Percentiles rank a stretch among this genome's conserved stretches.
phyloP scores from a whole-genome alignment of 2,329 filamentous ascomycete species.

The Monosporascus sp. region DNA sequence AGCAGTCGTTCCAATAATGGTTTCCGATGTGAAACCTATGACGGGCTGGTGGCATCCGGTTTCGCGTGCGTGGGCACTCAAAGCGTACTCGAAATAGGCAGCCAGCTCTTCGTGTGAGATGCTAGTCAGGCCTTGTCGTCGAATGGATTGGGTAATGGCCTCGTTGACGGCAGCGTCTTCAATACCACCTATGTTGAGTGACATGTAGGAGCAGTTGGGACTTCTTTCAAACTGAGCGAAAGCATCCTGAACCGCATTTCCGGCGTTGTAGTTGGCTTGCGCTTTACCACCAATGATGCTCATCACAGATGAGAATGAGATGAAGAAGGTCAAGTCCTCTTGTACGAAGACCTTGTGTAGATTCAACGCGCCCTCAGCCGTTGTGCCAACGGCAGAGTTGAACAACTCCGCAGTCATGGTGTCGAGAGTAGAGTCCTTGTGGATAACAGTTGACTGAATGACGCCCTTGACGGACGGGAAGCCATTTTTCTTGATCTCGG shows the following conservation, averaged over 20 bases:
- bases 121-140: neutral
- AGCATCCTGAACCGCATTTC: neutral
- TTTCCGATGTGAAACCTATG: neutral
- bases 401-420: neutral
- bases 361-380: neutral
- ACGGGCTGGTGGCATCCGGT: neutral
- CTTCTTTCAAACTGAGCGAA: neutral
- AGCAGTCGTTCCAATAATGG: neutral
- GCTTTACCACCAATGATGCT: neutral
- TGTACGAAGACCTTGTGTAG: neutral
- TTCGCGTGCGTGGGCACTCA: neutral
- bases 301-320: neutral
- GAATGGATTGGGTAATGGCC: neutral
- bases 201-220: neutral
- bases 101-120: neutral
- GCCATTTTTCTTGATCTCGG: neutral
- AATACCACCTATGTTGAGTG: neutral
- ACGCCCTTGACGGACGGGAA: slow-evolving; percentile 7
- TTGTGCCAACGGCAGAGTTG: neutral
- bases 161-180: neutral
- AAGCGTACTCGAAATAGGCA: neutral
- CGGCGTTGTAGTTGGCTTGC: neutral
- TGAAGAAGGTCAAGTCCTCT: neutral
- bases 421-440: slow-evolving; percentile 14
- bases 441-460: slow-evolving; percentile 10